These are phyloP conservation scores for Juglanconis sp. DNA, from an alignment of 2,329 filamentous ascomycete genomes.

Conservation along the genomic window DNA sequence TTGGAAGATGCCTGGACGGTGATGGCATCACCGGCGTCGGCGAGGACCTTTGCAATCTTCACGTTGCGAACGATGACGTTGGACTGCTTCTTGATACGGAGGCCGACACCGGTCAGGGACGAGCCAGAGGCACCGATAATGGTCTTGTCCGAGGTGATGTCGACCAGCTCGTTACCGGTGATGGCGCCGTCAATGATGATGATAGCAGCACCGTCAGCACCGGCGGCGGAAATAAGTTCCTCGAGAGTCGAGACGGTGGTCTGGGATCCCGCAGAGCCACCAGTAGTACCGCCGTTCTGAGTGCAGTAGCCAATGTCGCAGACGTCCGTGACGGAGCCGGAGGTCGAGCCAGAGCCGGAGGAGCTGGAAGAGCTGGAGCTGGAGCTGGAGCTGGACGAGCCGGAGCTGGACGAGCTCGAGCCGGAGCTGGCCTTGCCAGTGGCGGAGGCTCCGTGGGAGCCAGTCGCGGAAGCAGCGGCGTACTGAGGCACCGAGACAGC, in stretches of 20 bases:
- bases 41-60: slow-evolving; percentile 54
- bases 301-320: slow-evolving; percentile 41
- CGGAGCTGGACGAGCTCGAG: background rate
- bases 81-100: slow-evolving; percentile 48
- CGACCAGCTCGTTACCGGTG: slow-evolving; percentile 38
- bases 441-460: no score
- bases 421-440: no score
- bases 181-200: slow-evolving; percentile 46
- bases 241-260: slow-evolving; percentile 52
- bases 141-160: slow-evolving; percentile 47
- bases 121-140: slow-evolving; percentile 42
- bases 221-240: slow-evolving; percentile 46
- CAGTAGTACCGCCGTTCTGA: slow-evolving; percentile 50
- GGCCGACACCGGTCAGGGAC: slow-evolving; percentile 43
- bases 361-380: no score
- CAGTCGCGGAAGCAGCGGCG: background rate
- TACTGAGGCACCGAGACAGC: background rate
- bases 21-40: slow-evolving; percentile 56
- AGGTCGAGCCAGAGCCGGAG: background rate
- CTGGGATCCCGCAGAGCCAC: slow-evolving; percentile 52
- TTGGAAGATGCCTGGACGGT: slow-evolving; percentile 55
- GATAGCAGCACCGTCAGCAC: slow-evolving; percentile 41
- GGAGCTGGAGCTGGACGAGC: no score
- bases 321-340: slow-evolving; percentile 15
- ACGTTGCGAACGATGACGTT: slow-evolving; percentile 65